Percentiles rank a stretch among this genome's conserved stretches.
Conservation (phyloP, 2,329 filamentous ascomycete genomes). For the Massarina eburnea region DNA sequence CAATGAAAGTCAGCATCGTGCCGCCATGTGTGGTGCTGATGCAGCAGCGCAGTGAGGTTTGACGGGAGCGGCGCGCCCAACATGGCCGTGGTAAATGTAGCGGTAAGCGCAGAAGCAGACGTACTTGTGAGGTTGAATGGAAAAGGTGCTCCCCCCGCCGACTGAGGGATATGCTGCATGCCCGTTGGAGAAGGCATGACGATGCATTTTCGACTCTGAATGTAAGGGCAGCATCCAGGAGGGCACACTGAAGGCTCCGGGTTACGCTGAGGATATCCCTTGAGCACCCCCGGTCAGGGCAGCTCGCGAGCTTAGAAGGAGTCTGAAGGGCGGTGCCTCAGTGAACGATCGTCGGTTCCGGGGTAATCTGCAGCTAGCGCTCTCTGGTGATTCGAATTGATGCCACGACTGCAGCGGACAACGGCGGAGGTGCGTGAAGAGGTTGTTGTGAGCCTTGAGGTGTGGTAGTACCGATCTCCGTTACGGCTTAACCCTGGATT, state of each 20-base stretch:
- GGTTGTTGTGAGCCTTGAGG: conserved; percentile 14
- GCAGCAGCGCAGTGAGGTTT: conserved; percentile 18
- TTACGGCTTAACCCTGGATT: conserved; percentile 32
- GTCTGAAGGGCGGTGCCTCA: conserved; percentile 17
- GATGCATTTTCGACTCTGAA: conserved; percentile 73
- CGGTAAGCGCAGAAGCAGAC: conserved; percentile 25
- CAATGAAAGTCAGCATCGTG: conserved; percentile 36
- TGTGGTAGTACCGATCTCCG: conserved; percentile 13
- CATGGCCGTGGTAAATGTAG: conserved; percentile 15
- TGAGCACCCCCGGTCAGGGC: conserved; percentile 37
- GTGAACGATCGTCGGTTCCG: conserved; percentile 13
- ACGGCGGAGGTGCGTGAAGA: conserved; percentile 7
- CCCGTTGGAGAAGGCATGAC: conserved; percentile 86
- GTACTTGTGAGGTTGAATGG: conserved; percentile 87
- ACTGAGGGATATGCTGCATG: conserved; percentile 65
- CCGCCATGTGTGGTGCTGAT: conserved; percentile 17
- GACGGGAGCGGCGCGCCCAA: conserved; percentile 20
- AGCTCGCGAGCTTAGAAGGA: conserved; percentile 38
- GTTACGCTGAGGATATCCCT: conserved; percentile 36
- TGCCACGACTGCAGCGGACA: conserved; percentile 12
- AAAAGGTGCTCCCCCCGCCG: conserved; percentile 70
- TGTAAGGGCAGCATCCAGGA: conserved; percentile 63
- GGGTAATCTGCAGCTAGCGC: conserved; percentile 5
- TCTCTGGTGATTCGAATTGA: conserved; percentile 15
- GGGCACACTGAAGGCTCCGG: conserved; percentile 24